Percentiles rank a stretch among this genome's conserved stretches.
These are phyloP conservation scores for Phytophthora pinifolia DNA, from an alignment of 352 stramenopile species.

Conservation along the genomic window DNA sequence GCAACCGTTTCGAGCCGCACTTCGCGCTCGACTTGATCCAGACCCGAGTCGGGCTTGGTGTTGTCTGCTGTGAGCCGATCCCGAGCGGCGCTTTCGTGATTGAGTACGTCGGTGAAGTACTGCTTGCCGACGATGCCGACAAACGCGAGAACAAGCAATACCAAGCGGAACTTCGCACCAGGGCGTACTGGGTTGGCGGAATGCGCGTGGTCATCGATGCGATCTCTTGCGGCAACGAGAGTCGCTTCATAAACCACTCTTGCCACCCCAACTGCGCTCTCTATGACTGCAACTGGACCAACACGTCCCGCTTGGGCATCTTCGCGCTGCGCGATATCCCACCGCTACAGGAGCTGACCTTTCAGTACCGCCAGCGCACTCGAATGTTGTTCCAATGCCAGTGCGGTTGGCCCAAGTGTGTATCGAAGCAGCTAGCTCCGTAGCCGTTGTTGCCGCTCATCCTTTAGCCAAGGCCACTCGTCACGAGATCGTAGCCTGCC, in stretches of 20 bases:
- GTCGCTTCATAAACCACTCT: slow-evolving; percentile 1
- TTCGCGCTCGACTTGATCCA: not conserved
- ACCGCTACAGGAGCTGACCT: not conserved
- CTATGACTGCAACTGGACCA: not conserved
- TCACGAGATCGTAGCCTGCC: too few relatives aligned
- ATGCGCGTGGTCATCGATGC: too few relatives aligned
- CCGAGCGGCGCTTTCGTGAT: not conserved
- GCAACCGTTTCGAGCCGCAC: not conserved
- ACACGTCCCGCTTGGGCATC: not conserved
- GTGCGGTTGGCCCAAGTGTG: not conserved
- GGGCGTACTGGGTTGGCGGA: too few relatives aligned
- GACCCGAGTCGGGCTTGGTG: not conserved
- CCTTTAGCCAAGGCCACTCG: too few relatives aligned
- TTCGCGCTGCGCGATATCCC: not conserved
- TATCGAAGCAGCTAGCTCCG: not conserved
- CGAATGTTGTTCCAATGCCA: not conserved
- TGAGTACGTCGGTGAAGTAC: not conserved
- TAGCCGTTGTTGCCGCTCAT: too few relatives aligned
- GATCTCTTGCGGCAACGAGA: not conserved
- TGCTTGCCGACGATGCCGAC: not conserved
- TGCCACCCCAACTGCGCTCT: not conserved
- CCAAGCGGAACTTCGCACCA: too few relatives aligned
- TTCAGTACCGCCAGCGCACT: not conserved
- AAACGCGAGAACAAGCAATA: too few relatives aligned
- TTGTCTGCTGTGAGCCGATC: not conserved